A percentile compares a stretch with the other conserved stretches of the same genome.
Evolutionary conservation across 345 rosid species (phyloP).

Genomic region (Hibiscus syriacus): DNA sequence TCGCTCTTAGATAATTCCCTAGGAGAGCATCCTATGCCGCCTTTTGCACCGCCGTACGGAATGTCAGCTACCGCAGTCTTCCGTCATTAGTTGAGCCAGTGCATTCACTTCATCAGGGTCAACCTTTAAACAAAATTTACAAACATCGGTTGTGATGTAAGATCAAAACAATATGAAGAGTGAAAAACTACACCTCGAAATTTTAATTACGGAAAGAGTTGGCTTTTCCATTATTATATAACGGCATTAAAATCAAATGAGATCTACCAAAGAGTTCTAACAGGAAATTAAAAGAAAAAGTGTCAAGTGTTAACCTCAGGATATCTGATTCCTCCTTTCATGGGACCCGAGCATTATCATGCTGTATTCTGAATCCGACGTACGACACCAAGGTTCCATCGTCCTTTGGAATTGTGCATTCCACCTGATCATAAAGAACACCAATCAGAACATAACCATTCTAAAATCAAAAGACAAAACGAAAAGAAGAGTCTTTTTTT

Average conservation of each 20-base stretch:
- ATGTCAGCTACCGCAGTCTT: conserved; percentile 93
- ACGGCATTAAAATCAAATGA: too few species aligned
- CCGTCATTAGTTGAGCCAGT: conserved; percentile 97
- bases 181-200: too few species aligned
- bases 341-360: conserved; percentile 99
- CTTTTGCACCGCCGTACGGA: conserved; percentile 97
- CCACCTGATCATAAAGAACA: conserved; percentile 53
- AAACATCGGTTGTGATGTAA: not conserved
- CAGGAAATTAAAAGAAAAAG: not conserved
- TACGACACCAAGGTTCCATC: conserved; percentile 83
- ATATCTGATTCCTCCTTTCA: conserved; percentile 99
- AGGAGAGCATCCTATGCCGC: conserved; percentile 89
- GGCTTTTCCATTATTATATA: too few species aligned
- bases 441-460: not conserved
- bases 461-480: conserved; percentile 1
- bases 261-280: too few species aligned
- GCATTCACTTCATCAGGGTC: conserved; percentile 98
- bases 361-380: conserved; percentile 94
- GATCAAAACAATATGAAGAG: not conserved
- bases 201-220: too few species aligned
- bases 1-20: conserved; percentile 62
- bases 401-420: conserved; percentile 93
- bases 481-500: not conserved
- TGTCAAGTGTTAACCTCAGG: conserved; percentile 90
- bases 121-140: conserved; percentile 35